These are phyloP conservation scores for Pugionium cornutum DNA, from an alignment of 345 rosid species.

Conservation along the genomic window DNA sequence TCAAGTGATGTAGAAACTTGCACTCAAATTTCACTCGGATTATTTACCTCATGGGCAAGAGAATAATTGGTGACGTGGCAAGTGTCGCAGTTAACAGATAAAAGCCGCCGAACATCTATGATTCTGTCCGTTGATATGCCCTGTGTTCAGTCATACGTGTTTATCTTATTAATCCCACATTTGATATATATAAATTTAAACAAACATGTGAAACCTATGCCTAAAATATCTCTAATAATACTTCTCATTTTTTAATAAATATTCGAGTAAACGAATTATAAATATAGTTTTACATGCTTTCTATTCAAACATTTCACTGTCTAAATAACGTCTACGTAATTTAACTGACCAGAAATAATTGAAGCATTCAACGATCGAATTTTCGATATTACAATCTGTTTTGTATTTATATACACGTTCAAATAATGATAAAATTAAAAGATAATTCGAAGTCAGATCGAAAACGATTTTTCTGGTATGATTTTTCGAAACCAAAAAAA, in stretches of 20 bases:
- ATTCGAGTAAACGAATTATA: neutral
- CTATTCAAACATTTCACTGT: slow-evolving; percentile 27
- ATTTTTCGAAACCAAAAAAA: neutral
- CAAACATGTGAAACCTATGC: slow-evolving; percentile 27
- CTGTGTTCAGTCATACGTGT: slow-evolving; percentile 46
- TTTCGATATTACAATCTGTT: slow-evolving; percentile 34
- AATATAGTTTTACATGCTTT: neutral
- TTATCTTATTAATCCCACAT: slow-evolving; percentile 2
- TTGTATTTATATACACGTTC: slow-evolving; percentile 39
- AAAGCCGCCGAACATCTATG: slow-evolving; percentile 80
- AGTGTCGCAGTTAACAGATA: slow-evolving; percentile 69
- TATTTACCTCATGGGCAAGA: slow-evolving; percentile 79
- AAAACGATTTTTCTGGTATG: slow-evolving; percentile 25
- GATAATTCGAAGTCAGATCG: slow-evolving; percentile 36
- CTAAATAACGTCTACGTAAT: slow-evolving; percentile 38
- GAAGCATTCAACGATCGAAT: slow-evolving; percentile 11
- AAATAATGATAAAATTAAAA: slow-evolving; percentile 7
- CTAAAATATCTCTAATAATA: neutral
- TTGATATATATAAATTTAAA: neutral
- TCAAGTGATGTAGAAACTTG: neutral
- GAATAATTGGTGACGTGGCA: slow-evolving; percentile 80
- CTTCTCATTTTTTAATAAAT: neutral
- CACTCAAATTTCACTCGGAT: neutral
- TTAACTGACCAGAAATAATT: slow-evolving; percentile 14
- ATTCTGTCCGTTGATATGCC: slow-evolving; percentile 98